Base-by-base conservation (phyloP, 495 filamentous ascomycete species). In the Pseudevernia furfuracea region DNA sequence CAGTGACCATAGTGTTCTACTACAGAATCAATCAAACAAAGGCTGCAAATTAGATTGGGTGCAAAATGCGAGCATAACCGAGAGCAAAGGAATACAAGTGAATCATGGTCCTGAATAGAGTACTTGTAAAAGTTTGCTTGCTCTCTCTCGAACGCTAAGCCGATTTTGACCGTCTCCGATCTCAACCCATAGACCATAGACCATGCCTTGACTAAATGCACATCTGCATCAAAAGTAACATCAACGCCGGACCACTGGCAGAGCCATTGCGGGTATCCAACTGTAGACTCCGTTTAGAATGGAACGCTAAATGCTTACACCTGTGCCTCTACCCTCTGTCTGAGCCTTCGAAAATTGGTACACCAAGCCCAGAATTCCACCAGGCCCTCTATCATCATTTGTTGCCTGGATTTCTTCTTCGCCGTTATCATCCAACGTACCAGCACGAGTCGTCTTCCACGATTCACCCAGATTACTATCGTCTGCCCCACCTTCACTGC, bases 271-370 rank as follows among this genome's bases (percentile, higher is more conserved):
- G 59, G 66, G 66, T 68, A 65, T 68, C 63, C 43, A 14, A 38
- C 0, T 60, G 21, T 43, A 64, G 19, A 32, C 21, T 23, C 37
- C 36, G 25, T 41, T 34, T 19, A 30, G 15, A 53, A 53, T 23
- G 49, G 52, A 48, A 49, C n/a, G 49, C 58, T 70, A 71, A 58
- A 71, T 71, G 65, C 62, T 70, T 58, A 70, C 70, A 49, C 65
- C 67, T 28, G 70, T 59, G 6, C 68, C 76, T 60, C 84, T 76
- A 17, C 82, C 82, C 58, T 89, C 87, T 62, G n/a, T n/a, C n/a
- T 92, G 89, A 61, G 84, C 89, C 75, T 87, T 91, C 72, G 92
- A 89, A 73, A 96, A 96, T 72, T 97, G 89, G 71, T 92, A 90
- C 55, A 98, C 82, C 74, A 97, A 76, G 4, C 89, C 89, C 62